A percentile compares a stretch with the other conserved stretches of the same genome.
phyloP scores from a whole-genome alignment of 140 eudicot genomes.

The Senecio squalidus region DNA sequence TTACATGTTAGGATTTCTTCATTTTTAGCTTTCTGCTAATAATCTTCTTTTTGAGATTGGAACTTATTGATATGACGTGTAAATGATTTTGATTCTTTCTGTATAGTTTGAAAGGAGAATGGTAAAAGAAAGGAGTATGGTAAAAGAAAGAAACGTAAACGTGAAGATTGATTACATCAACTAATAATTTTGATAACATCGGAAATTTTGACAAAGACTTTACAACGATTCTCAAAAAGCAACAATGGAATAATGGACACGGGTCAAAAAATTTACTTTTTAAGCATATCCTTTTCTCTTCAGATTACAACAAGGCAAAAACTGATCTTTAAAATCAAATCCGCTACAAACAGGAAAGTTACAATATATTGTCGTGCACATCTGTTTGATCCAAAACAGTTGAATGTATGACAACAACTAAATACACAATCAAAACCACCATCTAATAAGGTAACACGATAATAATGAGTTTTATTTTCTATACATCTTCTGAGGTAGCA shows the following conservation, averaged over 20 bases:
- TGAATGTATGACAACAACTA: neutral
- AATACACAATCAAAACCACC: constrained; percentile 7
- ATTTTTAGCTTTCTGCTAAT: constrained; percentile 7
- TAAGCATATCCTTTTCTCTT: neutral
- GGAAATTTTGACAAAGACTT: no score
- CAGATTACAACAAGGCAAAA: neutral
- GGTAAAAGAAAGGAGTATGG: no score
- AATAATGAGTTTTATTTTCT: constrained; percentile 2
- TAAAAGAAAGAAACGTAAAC: no score
- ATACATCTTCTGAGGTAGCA: constrained; percentile 46
- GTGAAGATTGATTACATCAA: no score
- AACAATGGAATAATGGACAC: no score
- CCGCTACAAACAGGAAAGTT: neutral
- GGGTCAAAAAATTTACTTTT: neutral
- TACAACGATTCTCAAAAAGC: no score
- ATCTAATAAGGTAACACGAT: neutral
- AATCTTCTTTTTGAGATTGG: neutral
- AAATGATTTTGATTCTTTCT: neutral
- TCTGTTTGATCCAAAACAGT: neutral
- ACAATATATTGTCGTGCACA: neutral
- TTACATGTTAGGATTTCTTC: neutral
- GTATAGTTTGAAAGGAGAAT: neutral
- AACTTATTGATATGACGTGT: neutral
- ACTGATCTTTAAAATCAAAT: constrained; percentile 1
- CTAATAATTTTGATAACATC: no score